Evolutionary conservation across 1,284 basidiomycete genomes (phyloP), one percentile per base, ranked within the genome.

Genomic region (Fomitopsis pinicola): DNA sequence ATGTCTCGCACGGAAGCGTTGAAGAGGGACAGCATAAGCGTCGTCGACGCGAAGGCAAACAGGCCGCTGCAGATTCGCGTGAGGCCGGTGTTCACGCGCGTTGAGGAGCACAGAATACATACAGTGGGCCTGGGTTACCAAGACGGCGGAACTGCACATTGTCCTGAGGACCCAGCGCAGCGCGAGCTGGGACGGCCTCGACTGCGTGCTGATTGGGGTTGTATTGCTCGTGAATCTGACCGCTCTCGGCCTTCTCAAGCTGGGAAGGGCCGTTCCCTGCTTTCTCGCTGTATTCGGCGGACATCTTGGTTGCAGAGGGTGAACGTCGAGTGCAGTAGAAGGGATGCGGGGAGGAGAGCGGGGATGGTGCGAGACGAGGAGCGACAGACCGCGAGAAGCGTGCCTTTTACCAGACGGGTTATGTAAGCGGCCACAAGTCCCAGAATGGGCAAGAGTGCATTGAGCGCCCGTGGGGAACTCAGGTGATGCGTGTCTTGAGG

Each of bases 21-120:
- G 79, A 82, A 87, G 69, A 91, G 66, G 6, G 88, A 89, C 55
- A 90, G 77, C 63, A 91, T 82, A 70, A 91, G 81, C 0, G 88
- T 90, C 36, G 88, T 91, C 2, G 86, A 84, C 9, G 88, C 88
- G 72, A 91, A 92, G 54, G 85, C 83, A 71, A 87, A 87, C 53
- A 91, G 76, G 33, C 89, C 89, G n/a, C 82, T 83, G 64, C 42
- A 46, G 33, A 50, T 10, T 40, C n/a, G 40, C 48, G 28, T 12
- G 56, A 8, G 35, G 53, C 38, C 19, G 42, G 42, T 55, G 53
- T n/a, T 48, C 44, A 1, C 15, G 33, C 7, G 14, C n/a, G 36
- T 53, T n/a, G 19, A 8, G 35, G 30, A 30, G 48, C 28, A 19
- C 38, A 26, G 50, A 59, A 36, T 53, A 45, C 73, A 53, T 64